These are phyloP conservation scores for Kappamyces sp. DNA, from an alignment of 192 early-diverging fungal species.

Conservation along the genomic window DNA sequence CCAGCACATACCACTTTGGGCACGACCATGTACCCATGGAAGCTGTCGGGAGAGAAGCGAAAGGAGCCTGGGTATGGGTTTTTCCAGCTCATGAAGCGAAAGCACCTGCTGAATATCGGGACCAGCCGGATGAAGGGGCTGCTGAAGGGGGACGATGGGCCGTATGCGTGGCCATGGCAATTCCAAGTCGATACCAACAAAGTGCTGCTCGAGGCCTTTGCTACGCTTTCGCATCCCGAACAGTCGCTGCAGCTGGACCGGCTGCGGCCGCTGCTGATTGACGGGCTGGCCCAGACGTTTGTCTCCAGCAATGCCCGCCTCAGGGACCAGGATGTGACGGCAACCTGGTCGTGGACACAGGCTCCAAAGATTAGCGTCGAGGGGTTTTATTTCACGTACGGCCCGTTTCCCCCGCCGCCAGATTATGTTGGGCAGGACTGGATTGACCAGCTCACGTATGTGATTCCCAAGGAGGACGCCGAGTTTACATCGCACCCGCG, in stretches of 20 bases:
- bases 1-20: background rate
- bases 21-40: conserved; percentile 9
- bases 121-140: conserved; percentile 25
- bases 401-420: conserved; percentile 35
- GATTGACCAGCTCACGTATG: conserved; percentile 28
- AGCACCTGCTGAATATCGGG: conserved; percentile 30
- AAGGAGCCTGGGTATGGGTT: conserved; percentile 4
- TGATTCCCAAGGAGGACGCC: conserved; percentile 27
- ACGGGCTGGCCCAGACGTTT: conserved; percentile 21
- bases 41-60: conserved; percentile 6
- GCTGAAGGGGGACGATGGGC: conserved; percentile 17
- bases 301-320: background rate
- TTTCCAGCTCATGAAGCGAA: conserved; percentile 17
- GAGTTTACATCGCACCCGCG: conserved; percentile 25
- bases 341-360: no score
- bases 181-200: conserved; percentile 22
- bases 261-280: conserved; percentile 21
- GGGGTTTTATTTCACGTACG: conserved; percentile 35
- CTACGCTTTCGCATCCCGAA: conserved; percentile 15
- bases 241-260: conserved; percentile 5
- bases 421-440: conserved; percentile 38
- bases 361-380: conserved; percentile 4
- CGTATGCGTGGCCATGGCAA: conserved; percentile 30
- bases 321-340: background rate
- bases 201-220: conserved; percentile 14